These are phyloP conservation scores for Dipteronia dyeriana DNA, from an alignment of 345 rosid genomes.

Conservation along the genomic window DNA sequence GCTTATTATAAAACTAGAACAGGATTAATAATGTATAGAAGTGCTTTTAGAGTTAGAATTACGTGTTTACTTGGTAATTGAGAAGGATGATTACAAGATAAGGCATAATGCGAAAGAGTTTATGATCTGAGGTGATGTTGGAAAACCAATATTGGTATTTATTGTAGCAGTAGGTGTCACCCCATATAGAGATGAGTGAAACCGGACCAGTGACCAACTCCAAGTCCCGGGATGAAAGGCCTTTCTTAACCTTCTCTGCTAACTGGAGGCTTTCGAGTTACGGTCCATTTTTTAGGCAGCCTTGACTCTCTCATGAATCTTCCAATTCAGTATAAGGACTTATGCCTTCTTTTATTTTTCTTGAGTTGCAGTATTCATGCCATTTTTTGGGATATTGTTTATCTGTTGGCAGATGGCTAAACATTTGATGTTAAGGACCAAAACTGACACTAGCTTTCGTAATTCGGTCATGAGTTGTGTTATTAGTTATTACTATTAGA, in stretches of 20 bases:
- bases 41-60: not conserved
- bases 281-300: not conserved
- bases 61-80: not conserved
- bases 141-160: not conserved
- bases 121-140: not conserved
- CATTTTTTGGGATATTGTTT: not conserved
- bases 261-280: not conserved
- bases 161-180: not conserved
- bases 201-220: not conserved
- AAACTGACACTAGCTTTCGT: not conserved
- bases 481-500: not conserved
- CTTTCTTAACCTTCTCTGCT: no score
- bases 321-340: not conserved
- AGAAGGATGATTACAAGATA: not conserved
- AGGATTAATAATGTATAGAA: not conserved
- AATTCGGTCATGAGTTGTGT: not conserved
- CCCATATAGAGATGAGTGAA: not conserved
- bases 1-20: not conserved
- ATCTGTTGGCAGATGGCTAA: not conserved
- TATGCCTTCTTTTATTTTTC: not conserved
- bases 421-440: not conserved
- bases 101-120: not conserved
- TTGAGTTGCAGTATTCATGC: not conserved
- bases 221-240: no score
- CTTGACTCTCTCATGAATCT: not conserved